Percentiles rank a stretch among this genome's conserved stretches.
Conservation (phyloP, 352 stramenopile species). For the Phytophthora aleatoria region DNA sequence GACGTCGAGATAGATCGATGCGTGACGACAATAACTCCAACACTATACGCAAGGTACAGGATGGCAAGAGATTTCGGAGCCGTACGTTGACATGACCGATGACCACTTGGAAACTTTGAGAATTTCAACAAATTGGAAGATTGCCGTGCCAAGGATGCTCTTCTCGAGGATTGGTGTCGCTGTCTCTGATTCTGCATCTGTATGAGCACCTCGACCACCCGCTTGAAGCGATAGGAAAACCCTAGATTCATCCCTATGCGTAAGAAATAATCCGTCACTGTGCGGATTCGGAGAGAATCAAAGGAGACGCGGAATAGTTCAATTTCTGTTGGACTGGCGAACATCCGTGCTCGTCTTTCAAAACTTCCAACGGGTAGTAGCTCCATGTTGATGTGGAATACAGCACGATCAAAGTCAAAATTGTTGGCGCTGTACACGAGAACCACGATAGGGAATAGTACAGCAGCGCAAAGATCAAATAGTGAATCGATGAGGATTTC, state of each 20-base stretch:
- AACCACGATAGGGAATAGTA: constrained; percentile 34
- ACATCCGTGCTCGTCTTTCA: constrained; percentile 37
- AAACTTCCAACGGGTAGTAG: constrained; percentile 35
- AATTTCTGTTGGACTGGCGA: constrained; percentile 35
- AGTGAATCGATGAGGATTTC: constrained; percentile 46
- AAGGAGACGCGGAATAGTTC: constrained; percentile 36
- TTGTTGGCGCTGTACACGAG: constrained; percentile 28
- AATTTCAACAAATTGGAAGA: constrained; percentile 4
- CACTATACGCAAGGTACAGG: constrained; percentile 21
- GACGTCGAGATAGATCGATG: constrained; percentile 19
- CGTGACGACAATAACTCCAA: constrained; percentile 15
- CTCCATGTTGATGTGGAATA: constrained; percentile 32
- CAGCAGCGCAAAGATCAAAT: constrained; percentile 41
- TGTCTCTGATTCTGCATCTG: constrained; percentile 19
- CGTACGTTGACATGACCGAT: constrained; percentile 12
- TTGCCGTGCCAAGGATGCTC: not conserved
- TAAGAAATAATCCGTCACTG: constrained; percentile 31
- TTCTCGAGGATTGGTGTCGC: not conserved
- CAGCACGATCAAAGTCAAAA: constrained; percentile 37
- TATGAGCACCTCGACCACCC: constrained; percentile 36
- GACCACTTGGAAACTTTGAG: not conserved
- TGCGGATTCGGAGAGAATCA: constrained; percentile 42
- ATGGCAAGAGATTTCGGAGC: constrained; percentile 28
- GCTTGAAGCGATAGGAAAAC: constrained; percentile 49
- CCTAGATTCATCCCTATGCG: constrained; percentile 42